A percentile compares a stretch with the other conserved stretches of the same genome.
Evolutionary conservation across 2,329 filamentous ascomycete species (phyloP).

Genomic region (Dothiorella sarmentorum): DNA sequence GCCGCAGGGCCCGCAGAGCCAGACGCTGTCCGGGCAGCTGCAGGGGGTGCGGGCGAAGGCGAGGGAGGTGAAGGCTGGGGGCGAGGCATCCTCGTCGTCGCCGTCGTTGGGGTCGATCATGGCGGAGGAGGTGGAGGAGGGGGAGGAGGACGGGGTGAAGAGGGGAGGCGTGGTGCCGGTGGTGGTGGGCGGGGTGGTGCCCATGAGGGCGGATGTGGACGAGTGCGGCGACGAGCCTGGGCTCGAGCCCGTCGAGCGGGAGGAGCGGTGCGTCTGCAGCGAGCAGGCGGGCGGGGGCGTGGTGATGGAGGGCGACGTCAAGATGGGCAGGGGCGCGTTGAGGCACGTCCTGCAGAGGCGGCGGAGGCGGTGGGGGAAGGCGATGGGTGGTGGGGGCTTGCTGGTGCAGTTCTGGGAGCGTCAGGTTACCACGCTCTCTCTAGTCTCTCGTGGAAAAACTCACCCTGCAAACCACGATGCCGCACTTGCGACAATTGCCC

Average conservation of each 20-base stretch:
- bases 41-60: slow-evolving; percentile 56
- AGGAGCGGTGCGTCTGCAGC: slow-evolving; percentile 16
- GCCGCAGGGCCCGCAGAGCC: slow-evolving; percentile 84
- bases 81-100: neutral
- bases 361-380: slow-evolving; percentile 72
- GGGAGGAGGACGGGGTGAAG: slow-evolving; percentile 6
- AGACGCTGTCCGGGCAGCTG: slow-evolving; percentile 62
- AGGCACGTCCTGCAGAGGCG: slow-evolving; percentile 75
- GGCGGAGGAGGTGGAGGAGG: neutral
- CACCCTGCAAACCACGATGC: slow-evolving; percentile 77
- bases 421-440: slow-evolving; percentile 14
- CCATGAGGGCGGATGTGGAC: slow-evolving; percentile 26
- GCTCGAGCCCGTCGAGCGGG: neutral
- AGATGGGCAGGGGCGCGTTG: slow-evolving; percentile 62
- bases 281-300: slow-evolving; percentile 25
- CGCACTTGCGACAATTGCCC: slow-evolving; percentile 74
- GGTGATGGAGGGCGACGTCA: slow-evolving; percentile 33
- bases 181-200: slow-evolving; percentile 20
- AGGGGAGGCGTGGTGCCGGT: neutral
- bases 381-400: slow-evolving; percentile 68
- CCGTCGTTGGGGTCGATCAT: slow-evolving; percentile 5
- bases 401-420: slow-evolving; percentile 75
- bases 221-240: slow-evolving; percentile 19
- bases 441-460: slow-evolving; percentile 28
- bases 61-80: slow-evolving; percentile 41